Evolutionary conservation across 75 land plant genomes (phyloP), one percentile per base, ranked within the genome.

Genomic region (Larix kaempferi): DNA sequence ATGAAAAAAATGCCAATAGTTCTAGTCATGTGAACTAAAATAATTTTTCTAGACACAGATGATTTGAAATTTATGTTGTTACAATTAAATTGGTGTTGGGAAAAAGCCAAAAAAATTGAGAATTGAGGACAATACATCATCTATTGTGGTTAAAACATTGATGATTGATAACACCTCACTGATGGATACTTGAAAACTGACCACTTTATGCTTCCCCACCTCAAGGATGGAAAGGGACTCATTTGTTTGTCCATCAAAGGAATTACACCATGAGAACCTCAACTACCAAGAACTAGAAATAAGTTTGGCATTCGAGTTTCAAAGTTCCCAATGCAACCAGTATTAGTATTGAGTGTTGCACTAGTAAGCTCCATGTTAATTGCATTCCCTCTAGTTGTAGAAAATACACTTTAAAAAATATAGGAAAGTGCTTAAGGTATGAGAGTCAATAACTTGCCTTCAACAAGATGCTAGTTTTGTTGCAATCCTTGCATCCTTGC

Each of bases 401-500:
- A 39, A 69, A 69, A 69, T 69, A n/a, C 72, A 69, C 52, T 39
- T 21, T 49, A 69, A 33, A 69, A 49, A 33, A 69, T n/a, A 22
- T 52, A 39, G 49, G 72, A 21, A 69, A 52, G 17, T 39, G 72
- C 19, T 35, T 69, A 52, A 39, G 44, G 72, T 23, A n/a, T 69
- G 41, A 69, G 39, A 39, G 23, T 69, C 23, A 69, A 69, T 69
- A 69, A 22, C 49, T 69, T 69, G 25, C 39, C 72, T 41, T 69
- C 72, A 39, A 27, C 22, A 39, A 41, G 41, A 69, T 69, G 52
- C 39, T 39, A 69, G 72, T 29, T 66, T 10, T 69, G 72, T 52
- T 69, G 72, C 25, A 69, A 69, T 69, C 72, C 72, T 41, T 69
- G 49, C 52, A 69, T 39, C 76, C 76, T 74, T 74, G 56, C 60